Conservation (phyloP, 2,329 filamentous ascomycete species). For the Scedosporium minutisporum region DNA sequence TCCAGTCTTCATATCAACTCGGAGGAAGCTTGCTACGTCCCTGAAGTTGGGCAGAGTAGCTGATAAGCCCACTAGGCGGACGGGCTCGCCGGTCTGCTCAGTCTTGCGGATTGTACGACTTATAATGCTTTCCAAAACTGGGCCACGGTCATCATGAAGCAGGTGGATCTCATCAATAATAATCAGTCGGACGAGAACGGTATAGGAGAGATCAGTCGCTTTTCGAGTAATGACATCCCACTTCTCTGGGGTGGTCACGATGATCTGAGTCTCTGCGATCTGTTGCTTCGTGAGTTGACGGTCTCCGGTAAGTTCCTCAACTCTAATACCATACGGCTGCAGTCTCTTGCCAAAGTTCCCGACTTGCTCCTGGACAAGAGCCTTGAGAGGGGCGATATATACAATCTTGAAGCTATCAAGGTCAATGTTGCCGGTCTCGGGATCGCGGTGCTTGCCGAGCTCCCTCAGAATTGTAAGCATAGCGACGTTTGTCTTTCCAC, state of each 20-base stretch:
- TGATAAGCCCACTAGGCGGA: constrained; percentile 84
- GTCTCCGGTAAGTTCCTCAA: constrained; percentile 94
- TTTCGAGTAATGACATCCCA: constrained; percentile 99
- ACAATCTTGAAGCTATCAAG: constrained; percentile 97
- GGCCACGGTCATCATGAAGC: constrained; percentile 92
- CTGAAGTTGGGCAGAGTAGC: constrained; percentile 94
- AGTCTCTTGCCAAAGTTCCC: constrained; percentile 92
- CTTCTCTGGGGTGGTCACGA: constrained; percentile 97
- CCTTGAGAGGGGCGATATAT: constrained; percentile 93
- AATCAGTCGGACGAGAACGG: constrained; percentile 87
- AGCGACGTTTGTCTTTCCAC: constrained; percentile 96
- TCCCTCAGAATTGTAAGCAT: constrained; percentile 96
- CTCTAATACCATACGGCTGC: constrained; percentile 81
- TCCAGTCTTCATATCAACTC: constrained; percentile 75
- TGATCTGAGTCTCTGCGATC: constrained; percentile 94
- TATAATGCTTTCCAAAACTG: constrained; percentile 93
- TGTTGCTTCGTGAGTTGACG: constrained; percentile 97
- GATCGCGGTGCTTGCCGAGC: constrained; percentile 88
- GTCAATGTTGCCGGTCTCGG: constrained; percentile 84
- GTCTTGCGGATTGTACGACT: constrained; percentile 85
- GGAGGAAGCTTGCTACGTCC: constrained; percentile 90
- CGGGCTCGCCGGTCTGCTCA: constrained; percentile 88
- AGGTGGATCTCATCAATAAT: constrained; percentile 98
- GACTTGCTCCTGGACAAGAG: constrained; percentile 93
- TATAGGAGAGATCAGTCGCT: constrained; percentile 93